Percentiles rank a stretch among this genome's conserved stretches.
These are phyloP conservation scores for Terfezia claveryi DNA, from an alignment of 495 filamentous ascomycete genomes.

Conservation along the genomic window DNA sequence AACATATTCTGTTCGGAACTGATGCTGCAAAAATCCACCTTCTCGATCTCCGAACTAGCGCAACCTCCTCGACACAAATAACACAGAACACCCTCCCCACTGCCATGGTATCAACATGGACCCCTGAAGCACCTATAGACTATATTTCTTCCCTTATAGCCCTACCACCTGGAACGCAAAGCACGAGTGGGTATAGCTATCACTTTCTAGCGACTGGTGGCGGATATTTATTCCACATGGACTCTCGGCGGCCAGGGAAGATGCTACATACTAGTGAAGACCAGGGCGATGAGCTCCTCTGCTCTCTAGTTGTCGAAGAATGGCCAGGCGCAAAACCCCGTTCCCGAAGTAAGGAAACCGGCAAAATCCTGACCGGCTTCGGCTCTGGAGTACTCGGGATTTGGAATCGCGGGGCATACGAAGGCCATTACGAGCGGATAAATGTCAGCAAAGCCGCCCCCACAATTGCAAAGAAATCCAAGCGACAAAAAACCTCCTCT, in stretches of 20 bases:
- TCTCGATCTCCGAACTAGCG: constrained; percentile 62
- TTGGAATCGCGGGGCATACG: constrained; percentile 87
- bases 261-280: constrained; percentile 73
- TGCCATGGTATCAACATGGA: constrained; percentile 2
- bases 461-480: background rate
- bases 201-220: constrained; percentile 87
- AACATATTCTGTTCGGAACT: constrained; percentile 73
- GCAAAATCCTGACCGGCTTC: constrained; percentile 61
- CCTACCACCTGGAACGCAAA: constrained; percentile 46
- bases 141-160: constrained; percentile 79
- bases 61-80: constrained; percentile 20
- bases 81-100: background rate
- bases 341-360: constrained; percentile 29
- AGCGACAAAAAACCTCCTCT: background rate
- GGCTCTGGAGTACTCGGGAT: constrained; percentile 61
- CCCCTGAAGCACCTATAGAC: constrained; percentile 46
- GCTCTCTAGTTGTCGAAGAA: constrained; percentile 42
- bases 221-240: constrained; percentile 69
- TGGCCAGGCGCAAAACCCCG: constrained; percentile 35
- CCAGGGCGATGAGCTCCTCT: constrained; percentile 79
- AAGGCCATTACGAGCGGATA: constrained; percentile 78
- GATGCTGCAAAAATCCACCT: constrained; percentile 77
- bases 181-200: constrained; percentile 43
- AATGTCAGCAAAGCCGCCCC: constrained; percentile 26
- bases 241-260: constrained; percentile 43